Conservation (phyloP, 192 early-diverging fungal species). For the Phlyctochytrium arcticum region DNA sequence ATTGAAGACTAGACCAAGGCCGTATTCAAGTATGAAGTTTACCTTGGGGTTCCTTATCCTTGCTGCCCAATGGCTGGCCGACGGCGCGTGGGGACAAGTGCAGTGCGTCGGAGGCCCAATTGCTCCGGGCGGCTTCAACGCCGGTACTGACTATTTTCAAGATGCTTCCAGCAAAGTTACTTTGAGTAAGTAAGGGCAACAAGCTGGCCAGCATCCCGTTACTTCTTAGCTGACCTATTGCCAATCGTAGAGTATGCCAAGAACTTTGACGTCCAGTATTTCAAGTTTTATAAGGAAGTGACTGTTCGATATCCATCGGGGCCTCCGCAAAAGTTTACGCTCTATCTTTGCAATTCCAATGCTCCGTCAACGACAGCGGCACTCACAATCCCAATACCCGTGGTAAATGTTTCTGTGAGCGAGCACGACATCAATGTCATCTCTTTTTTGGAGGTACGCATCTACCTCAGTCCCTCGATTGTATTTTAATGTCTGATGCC, state of each 20-base stretch:
- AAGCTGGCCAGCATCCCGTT: no score
- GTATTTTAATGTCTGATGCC: not conserved
- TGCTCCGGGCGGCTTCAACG: no score
- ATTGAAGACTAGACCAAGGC: no score
- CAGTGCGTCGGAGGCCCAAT: no score
- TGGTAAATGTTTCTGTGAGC: not conserved
- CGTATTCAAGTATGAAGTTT: no score
- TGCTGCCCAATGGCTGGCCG: no score
- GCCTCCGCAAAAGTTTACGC: not conserved
- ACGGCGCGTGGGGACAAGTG: no score
- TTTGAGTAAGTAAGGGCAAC: no score
- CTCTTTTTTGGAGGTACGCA: slow-evolving; percentile 13
- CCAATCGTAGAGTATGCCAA: slow-evolving; percentile 10
- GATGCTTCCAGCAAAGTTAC: no score
- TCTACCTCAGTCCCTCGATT: not conserved
- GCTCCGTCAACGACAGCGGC: not conserved
- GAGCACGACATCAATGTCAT: not conserved
- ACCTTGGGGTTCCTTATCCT: no score
- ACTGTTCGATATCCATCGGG: not conserved
- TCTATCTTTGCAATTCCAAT: slow-evolving; percentile 16
- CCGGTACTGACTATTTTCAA: no score
- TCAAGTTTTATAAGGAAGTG: slow-evolving; percentile 12
- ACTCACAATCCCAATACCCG: slow-evolving; percentile 3
- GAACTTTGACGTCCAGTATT: slow-evolving; percentile 16
- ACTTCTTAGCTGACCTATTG: no score